These are phyloP conservation scores for Sideroxylon spinosum DNA, from an alignment of 179 eudicot genomes.

Conservation along the genomic window DNA sequence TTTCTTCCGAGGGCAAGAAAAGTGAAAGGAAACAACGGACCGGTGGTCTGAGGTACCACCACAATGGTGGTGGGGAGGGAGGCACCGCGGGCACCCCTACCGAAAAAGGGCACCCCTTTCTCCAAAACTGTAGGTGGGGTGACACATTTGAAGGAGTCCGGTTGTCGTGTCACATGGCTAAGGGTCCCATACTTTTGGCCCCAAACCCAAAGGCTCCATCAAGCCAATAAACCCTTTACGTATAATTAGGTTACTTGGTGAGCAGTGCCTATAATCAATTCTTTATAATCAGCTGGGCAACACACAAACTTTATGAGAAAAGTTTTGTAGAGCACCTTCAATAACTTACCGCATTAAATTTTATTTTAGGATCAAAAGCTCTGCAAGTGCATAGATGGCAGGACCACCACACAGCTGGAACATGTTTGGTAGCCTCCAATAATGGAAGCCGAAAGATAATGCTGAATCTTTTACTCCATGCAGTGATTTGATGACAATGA, in stretches of 20 bases:
- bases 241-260: too few relatives aligned
- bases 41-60: too few relatives aligned
- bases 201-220: background rate
- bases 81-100: too few relatives aligned
- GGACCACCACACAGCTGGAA: conserved; percentile 17
- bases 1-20: too few relatives aligned
- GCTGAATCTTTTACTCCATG: background rate
- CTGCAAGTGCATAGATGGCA: background rate
- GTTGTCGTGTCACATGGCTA: background rate
- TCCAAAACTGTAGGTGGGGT: too few relatives aligned
- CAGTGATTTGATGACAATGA: background rate
- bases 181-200: background rate
- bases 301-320: too few relatives aligned
- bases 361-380: background rate
- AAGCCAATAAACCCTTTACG: too few relatives aligned
- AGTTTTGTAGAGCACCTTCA: background rate
- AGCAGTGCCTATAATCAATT: too few relatives aligned
- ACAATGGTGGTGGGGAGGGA: too few relatives aligned
- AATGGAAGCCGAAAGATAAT: background rate
- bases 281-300: too few relatives aligned
- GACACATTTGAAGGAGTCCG: background rate
- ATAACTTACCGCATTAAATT: background rate
- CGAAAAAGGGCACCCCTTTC: too few relatives aligned
- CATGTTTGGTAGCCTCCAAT: conserved; percentile 1
- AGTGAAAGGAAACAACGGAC: too few relatives aligned